Evolutionary conservation across 1,284 basidiomycete species (phyloP).

Genomic region (Ceratobasidium papillatum): DNA sequence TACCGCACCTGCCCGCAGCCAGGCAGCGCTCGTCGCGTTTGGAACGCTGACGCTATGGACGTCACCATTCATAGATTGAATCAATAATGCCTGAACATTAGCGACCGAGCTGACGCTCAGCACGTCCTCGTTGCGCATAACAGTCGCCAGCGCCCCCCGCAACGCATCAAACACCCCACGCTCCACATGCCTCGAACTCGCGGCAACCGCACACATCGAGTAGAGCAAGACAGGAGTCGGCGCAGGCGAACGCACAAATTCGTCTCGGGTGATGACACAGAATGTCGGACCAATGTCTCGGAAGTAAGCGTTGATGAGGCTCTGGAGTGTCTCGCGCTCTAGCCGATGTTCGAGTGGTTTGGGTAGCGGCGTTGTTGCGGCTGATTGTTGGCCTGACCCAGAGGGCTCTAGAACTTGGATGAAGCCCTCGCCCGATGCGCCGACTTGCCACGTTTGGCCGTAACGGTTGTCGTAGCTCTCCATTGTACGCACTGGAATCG

Average conservation of each 20-base stretch:
- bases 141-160: slow-evolving; percentile 81
- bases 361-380: slow-evolving; percentile 59
- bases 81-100: slow-evolving; percentile 89
- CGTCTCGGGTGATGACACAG: slow-evolving; percentile 85
- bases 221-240: slow-evolving; percentile 87
- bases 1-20: slow-evolving; percentile 72
- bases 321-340: slow-evolving; percentile 81
- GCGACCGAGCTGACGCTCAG: slow-evolving; percentile 85
- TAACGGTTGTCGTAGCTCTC: slow-evolving; percentile 87
- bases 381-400: slow-evolving; percentile 51
- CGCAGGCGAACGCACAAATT: slow-evolving; percentile 64
- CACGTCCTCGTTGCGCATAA: slow-evolving; percentile 90
- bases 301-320: slow-evolving; percentile 92
- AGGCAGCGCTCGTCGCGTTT: slow-evolving; percentile 76
- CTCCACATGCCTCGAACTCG: slow-evolving; percentile 84
- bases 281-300: slow-evolving; percentile 83
- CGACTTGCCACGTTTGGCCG: slow-evolving; percentile 84
- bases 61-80: slow-evolving; percentile 82
- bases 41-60: slow-evolving; percentile 82
- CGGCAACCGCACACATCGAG: slow-evolving; percentile 90
- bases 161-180: slow-evolving; percentile 85
- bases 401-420: slow-evolving; percentile 82
- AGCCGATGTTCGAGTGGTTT: slow-evolving; percentile 73
- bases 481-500: slow-evolving; percentile 82
- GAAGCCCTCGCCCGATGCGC: slow-evolving; percentile 83